phyloP scores from a whole-genome alignment of 2,329 filamentous ascomycete genomes.

The Pseudogymnoascus sp. region DNA sequence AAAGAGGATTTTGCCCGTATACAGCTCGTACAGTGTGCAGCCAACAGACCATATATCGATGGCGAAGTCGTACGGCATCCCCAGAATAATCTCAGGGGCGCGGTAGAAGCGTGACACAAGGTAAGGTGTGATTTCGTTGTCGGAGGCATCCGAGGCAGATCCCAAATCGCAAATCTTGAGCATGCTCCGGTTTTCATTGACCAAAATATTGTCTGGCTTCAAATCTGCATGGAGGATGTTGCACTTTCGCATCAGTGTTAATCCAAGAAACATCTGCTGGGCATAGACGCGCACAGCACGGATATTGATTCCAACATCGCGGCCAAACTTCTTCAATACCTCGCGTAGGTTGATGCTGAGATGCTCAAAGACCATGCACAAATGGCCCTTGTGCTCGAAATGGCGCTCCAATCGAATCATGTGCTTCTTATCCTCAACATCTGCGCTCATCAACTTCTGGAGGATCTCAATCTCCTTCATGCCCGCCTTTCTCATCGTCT shows the following conservation, averaged over 20 bases:
- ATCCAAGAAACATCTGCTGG: conserved; percentile 85
- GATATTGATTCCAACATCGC: conserved; percentile 87
- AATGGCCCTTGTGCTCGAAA: conserved; percentile 90
- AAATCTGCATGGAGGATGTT: conserved; percentile 93
- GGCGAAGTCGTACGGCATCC: conserved; percentile 89
- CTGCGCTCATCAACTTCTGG: conserved; percentile 75
- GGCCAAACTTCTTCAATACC: conserved; percentile 90
- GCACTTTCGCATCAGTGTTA: conserved; percentile 83
- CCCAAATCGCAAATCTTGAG: conserved; percentile 96
- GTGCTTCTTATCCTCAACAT: conserved; percentile 85
- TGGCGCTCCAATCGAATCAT: conserved; percentile 78
- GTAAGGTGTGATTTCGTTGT: conserved; percentile 89
- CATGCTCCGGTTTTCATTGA: conserved; percentile 73
- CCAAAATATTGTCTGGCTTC: conserved; percentile 95
- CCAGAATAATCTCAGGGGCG: conserved; percentile 92
- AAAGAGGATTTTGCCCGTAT: conserved; percentile 96
- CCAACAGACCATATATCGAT: conserved; percentile 98
- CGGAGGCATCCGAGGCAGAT: conserved; percentile 85
- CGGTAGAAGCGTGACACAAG: conserved; percentile 96
- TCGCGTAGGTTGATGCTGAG: conserved; percentile 88
- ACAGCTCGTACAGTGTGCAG: conserved; percentile 93
- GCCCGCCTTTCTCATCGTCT: conserved; percentile 85
- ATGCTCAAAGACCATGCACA: conserved; percentile 97
- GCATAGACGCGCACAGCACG: conserved; percentile 82
- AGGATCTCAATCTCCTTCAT: conserved; percentile 92